Evolutionary conservation across 495 filamentous ascomycete species (phyloP).

Genomic region (Talaromyces wortmannii): DNA sequence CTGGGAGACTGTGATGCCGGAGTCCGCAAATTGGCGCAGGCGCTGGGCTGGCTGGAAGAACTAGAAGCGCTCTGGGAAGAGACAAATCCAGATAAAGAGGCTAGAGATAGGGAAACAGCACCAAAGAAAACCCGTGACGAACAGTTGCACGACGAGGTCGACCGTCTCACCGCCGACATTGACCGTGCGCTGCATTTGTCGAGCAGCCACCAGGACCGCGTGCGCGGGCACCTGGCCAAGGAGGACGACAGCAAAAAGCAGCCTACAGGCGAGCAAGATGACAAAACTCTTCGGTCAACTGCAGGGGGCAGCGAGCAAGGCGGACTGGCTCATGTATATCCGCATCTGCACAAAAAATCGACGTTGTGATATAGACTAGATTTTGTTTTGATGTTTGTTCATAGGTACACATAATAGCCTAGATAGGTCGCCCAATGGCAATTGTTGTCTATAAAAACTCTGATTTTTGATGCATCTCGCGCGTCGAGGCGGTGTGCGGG

Average conservation of each 20-base stretch:
- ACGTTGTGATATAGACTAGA: neutral
- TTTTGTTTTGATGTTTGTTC: neutral
- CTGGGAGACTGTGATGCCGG: slow-evolving; percentile 76
- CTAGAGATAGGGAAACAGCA: slow-evolving; percentile 22
- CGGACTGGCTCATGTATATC: slow-evolving; percentile 37
- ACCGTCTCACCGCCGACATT: slow-evolving; percentile 45
- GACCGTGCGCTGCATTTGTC: slow-evolving; percentile 43
- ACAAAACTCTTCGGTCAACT: neutral
- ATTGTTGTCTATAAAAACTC: too few relatives aligned
- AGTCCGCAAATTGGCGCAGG: slow-evolving; percentile 73
- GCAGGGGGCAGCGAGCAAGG: neutral
- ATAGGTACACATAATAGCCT: neutral
- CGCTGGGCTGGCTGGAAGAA: slow-evolving; percentile 81
- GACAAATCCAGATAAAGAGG: slow-evolving; percentile 37
- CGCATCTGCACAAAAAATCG: slow-evolving; percentile 21
- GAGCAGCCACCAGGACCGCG: slow-evolving; percentile 33
- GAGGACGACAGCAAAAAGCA: neutral
- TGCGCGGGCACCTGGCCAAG: slow-evolving; percentile 27
- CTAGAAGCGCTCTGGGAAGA: slow-evolving; percentile 63
- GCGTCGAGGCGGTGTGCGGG: neutral
- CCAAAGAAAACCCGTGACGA: slow-evolving; percentile 44
- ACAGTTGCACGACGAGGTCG: slow-evolving; percentile 44
- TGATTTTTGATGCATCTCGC: neutral
- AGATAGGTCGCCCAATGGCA: neutral
- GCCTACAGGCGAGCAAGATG: neutral